phyloP scores from a whole-genome alignment of 805 yeast genomes.

The Vanderwaltozyma yarrowii region DNA sequence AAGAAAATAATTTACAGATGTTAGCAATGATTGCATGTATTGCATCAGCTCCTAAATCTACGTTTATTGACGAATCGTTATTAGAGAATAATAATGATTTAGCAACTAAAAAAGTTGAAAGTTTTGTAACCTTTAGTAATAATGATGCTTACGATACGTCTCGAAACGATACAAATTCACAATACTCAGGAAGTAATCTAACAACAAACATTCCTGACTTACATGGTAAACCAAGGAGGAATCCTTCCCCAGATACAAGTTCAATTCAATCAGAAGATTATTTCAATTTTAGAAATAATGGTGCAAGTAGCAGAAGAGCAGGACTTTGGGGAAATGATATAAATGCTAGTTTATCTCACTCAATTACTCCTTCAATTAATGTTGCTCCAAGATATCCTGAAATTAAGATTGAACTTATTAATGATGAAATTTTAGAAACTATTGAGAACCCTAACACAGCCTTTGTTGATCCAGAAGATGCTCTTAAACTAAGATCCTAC shows the following conservation, averaged over 20 bases:
- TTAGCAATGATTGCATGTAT: constrained; percentile 79
- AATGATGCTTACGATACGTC: constrained; percentile 4
- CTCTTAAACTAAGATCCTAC: constrained; percentile 27
- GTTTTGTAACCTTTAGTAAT: constrained; percentile 12
- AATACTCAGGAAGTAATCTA: constrained; percentile 7
- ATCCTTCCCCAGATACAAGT: constrained; percentile 3
- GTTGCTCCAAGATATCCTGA: constrained; percentile 11
- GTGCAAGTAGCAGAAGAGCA: not conserved
- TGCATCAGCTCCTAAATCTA: constrained; percentile 28
- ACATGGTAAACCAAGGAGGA: not conserved
- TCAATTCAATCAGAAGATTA: constrained; percentile 23
- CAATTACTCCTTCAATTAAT: not conserved
- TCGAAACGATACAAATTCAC: constrained; percentile 11
- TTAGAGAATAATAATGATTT: not conserved
- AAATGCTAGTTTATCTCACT: not conserved
- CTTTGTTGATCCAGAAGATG: constrained; percentile 18
- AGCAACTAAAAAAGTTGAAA: constrained; percentile 8
- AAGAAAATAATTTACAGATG: constrained; percentile 68
- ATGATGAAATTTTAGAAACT: constrained; percentile 21
- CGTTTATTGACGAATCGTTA: no score
- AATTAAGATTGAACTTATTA: constrained; percentile 17
- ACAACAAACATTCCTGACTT: constrained; percentile 4
- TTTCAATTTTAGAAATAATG: constrained; percentile 8
- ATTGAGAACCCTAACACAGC: constrained; percentile 11
- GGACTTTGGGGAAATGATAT: not conserved